Percentiles rank a stretch among this genome's conserved stretches.
These are phyloP conservation scores for Claviceps sp. DNA, from an alignment of 2,329 filamentous ascomycete genomes.

Conservation along the genomic window DNA sequence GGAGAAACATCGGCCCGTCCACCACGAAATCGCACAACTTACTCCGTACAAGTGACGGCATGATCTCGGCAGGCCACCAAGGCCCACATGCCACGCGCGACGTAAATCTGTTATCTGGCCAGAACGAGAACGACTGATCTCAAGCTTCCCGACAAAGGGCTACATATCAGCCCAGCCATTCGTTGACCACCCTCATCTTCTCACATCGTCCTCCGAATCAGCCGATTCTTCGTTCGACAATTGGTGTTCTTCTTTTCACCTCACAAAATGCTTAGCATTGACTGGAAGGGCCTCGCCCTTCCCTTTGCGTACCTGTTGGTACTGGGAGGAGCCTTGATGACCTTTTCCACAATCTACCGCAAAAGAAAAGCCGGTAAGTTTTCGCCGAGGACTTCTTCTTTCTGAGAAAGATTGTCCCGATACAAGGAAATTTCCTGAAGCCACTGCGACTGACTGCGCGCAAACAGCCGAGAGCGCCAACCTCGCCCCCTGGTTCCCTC, in stretches of 20 bases:
- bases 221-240: neutral
- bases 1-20: conserved; percentile 9
- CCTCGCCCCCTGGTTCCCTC: conserved; percentile 86
- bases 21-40: neutral
- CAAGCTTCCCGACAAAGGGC: too few relatives aligned
- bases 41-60: conserved; percentile 1
- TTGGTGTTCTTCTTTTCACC: neutral
- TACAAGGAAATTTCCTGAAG: neutral
- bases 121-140: conserved; percentile 4
- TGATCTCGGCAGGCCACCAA: neutral
- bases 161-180: neutral
- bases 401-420: too few relatives aligned
- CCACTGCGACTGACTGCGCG: neutral
- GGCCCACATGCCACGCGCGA: neutral
- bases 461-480: conserved; percentile 59
- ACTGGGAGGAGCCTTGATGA: conserved; percentile 74
- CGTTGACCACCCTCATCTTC: conserved; percentile 2
- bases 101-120: conserved; percentile 8
- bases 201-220: neutral
- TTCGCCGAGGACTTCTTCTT: neutral
- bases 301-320: conserved; percentile 84
- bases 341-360: conserved; percentile 86
- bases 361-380: conserved; percentile 73
- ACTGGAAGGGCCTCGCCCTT: conserved; percentile 77
- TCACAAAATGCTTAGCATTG: conserved; percentile 23